Base-by-base conservation (phyloP, 345 rosid genomes). In the Dimocarpus longan region DNA sequence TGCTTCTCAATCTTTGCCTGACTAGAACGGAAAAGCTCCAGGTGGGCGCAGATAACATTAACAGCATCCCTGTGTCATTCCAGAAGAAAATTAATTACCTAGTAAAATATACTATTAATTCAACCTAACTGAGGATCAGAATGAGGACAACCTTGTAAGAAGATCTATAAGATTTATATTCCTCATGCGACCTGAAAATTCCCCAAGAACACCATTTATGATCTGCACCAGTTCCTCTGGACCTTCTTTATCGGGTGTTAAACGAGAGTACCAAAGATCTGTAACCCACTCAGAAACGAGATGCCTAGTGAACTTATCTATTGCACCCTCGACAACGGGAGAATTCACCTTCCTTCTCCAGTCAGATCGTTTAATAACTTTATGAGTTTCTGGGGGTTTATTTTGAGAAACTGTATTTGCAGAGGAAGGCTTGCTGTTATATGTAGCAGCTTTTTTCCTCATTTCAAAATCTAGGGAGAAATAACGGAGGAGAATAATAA, bases 301-400 rank as follows among this genome's bases (percentile, higher is more conserved):
- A 87, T 88, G 98, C 80, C 94, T 91, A 37, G 93, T 90, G 80
- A 97, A 89, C 77, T 84, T 89, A 86, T 97, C 98, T 72, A 97
- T 86, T 66, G 98, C 97, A 70, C 90, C 89, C 90, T 93, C 99
- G 81, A 93, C 97, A 19, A 86, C 90, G 56, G 93, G 95, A 66
- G 98, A 94, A 79, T 92, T 92, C 78, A 96, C 98, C 87, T 96
- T 96, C 78, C 84, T 87, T 83, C 91, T 91, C 99, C 99, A 96
- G 68, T 89, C 85, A 80, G 93, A 82, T 69, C 78, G 89, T 70
- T 83, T 79, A 84, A 81, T 84, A 65, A 82, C 81, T 80, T 86
- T 90, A 32, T 82, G 88, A 82, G 37, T 56, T 24, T 88, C 85
- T 40, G 85, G 83, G 79, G 87, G 85, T 77, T 92, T 91, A 52